Conservation (phyloP, 108 stramenopile species). For the Cylindrotheca closterium region DNA sequence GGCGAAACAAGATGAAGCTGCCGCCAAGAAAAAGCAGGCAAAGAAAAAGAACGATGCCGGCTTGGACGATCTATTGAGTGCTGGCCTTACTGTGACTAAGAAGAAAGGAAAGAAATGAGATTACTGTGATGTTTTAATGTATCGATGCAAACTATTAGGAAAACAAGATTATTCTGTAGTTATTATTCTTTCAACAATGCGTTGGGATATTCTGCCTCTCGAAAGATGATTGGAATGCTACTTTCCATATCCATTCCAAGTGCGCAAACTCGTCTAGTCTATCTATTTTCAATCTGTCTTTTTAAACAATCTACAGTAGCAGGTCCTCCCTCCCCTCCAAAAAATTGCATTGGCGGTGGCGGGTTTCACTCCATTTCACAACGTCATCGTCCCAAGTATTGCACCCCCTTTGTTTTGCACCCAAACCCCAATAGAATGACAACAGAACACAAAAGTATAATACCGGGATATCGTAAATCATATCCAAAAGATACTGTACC, state of each 20-base stretch:
- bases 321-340: too few species aligned
- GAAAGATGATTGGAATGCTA: background rate
- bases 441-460: background rate
- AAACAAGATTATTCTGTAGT: too few species aligned
- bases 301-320: background rate
- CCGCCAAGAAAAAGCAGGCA: constrained; percentile 11
- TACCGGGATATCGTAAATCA: too few species aligned
- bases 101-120: constrained; percentile 26
- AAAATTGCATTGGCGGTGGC: too few species aligned
- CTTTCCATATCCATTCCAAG: background rate
- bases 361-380: too few species aligned
- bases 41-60: constrained; percentile 36
- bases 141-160: too few species aligned
- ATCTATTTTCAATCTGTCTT: constrained; percentile 2
- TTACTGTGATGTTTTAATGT: too few species aligned
- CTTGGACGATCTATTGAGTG: constrained; percentile 56
- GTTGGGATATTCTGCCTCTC: background rate
- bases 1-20: constrained; percentile 17
- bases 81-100: constrained; percentile 62
- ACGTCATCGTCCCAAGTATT: too few species aligned
- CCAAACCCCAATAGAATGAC: too few species aligned
- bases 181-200: background rate
- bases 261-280: background rate
- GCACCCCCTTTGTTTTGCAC: too few species aligned
- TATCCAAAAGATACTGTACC: too few species aligned